phyloP scores from a whole-genome alignment of 345 rosid species.

The Trapa bicornis region DNA sequence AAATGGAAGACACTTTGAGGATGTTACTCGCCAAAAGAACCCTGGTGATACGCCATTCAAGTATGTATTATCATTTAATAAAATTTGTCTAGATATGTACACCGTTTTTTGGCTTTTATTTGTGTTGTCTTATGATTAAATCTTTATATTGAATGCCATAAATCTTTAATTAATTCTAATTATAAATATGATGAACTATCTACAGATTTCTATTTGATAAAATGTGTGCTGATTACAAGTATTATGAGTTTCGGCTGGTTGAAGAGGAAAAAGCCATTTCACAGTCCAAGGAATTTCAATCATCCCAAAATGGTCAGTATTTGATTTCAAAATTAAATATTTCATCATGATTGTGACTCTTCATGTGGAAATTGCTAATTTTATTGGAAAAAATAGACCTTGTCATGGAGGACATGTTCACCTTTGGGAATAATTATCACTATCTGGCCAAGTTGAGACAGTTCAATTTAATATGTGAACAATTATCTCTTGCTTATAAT shows the following conservation, averaged over 20 bases:
- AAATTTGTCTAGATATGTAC: not conserved
- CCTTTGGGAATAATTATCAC: not conserved
- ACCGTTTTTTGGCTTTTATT: not conserved
- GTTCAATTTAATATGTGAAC: not conserved
- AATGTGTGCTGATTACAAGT: constrained; percentile 74
- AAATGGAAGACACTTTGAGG: constrained; percentile 90
- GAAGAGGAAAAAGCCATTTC: constrained; percentile 70
- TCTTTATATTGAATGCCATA: not conserved
- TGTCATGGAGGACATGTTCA: not conserved
- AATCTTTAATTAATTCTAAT: not conserved
- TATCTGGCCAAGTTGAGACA: not conserved
- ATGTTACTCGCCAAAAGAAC: constrained; percentile 82
- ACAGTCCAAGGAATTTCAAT: constrained; percentile 34
- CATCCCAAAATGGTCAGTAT: constrained; percentile 37
- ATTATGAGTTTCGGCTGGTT: constrained; percentile 56
- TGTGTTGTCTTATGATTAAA: not conserved
- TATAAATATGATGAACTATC: not conserved
- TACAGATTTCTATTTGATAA: constrained; percentile 81
- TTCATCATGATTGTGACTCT: not conserved
- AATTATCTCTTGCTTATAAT: not conserved
- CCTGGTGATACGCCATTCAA: constrained; percentile 94
- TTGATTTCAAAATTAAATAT: not conserved
- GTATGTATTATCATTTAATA: constrained; percentile 26
- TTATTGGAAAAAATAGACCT: too few relatives aligned
- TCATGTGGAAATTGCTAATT: not conserved